A percentile compares a stretch with the other conserved stretches of the same genome.
phyloP scores from a whole-genome alignment of 306 rosid species.

The Acacia acuminata region DNA sequence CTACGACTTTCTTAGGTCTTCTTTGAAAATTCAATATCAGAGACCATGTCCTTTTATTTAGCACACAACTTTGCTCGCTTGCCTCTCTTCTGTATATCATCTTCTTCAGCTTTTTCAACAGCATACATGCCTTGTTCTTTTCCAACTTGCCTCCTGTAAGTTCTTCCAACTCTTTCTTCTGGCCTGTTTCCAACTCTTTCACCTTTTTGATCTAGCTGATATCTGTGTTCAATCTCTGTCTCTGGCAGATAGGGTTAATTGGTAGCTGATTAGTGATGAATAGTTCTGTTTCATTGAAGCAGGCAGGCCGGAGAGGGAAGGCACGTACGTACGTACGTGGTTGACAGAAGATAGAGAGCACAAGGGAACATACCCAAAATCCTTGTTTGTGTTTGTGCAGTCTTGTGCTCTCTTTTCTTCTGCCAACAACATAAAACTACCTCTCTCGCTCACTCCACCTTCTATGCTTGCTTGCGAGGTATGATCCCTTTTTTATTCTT shows the following conservation, averaged over 20 bases:
- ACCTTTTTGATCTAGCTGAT: not conserved
- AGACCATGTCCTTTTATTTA: not conserved
- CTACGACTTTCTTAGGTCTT: not conserved
- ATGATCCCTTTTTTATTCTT: not conserved
- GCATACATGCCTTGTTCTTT: not conserved
- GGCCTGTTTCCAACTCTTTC: not conserved
- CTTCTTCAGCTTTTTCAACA: not conserved
- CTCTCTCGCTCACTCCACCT: not conserved
- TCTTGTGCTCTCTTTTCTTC: conserved; percentile 60
- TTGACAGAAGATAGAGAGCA: conserved; percentile 69
- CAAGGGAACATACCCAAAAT: conserved; percentile 42
- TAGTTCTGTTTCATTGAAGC: not conserved
- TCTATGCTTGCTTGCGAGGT: not conserved
- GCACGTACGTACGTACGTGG: not conserved
- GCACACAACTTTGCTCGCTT: not conserved
- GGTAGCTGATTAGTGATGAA: not conserved
- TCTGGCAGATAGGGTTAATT: not conserved
- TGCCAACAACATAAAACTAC: conserved; percentile 26
- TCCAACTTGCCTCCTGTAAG: not conserved
- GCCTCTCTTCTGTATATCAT: not conserved
- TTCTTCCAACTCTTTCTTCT: not conserved
- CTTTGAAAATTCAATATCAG: not conserved
- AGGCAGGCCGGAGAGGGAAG: not conserved
- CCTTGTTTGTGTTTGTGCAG: conserved; percentile 42
- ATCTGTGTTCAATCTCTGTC: not conserved